Evolutionary conservation across 441 rosid genomes (phyloP), one percentile per base, ranked within the genome.

Genomic region (Eruca vesicaria): DNA sequence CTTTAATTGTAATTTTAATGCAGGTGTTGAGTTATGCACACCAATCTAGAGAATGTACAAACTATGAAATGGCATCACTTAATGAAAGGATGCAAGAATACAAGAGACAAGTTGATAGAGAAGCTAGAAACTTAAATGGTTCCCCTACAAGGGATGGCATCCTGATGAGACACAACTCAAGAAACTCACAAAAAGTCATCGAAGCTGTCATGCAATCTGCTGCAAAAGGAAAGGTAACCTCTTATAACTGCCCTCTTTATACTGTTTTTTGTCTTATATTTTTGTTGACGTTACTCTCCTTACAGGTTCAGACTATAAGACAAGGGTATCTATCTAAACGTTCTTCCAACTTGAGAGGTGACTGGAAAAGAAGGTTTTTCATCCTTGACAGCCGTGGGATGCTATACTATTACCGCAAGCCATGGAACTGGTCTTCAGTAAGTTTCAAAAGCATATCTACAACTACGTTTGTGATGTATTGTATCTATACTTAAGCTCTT

Each of bases 321-420:
- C 97, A 96, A 84, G 99, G 99, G 32, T 96, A 93, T 85, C 86
- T 96, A 55, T 91, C 99, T 48, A 96, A 96, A 79, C 94, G 99
- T 69, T 96, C 99, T 9, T 91, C 98, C 73, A 96, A 96, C 82
- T 80, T 96, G 84, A 90, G 99, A 80, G 98, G 93, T 78, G 97
- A 93, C 75, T 96, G 99, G 98, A 96, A 96, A 81, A 89, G 99
- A 81, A 89, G 99, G 72, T 96, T 85, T 83, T 96, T 96, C 85
- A 96, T 96, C 59, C 97, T 96, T 72, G 99, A 96, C 84, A 96
- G 97, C 80, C 89, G 97, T 63, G 99, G 98, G 77, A 86, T 93
- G 96, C 86, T 96, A 69, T 96, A 93, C 69, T 93, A 96, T 79
- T 93, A 93, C 80, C 99, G 99, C 32, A 96, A 90, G 83, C 93